Evolutionary conservation across 208 protist genomes (phyloP).

Genomic region (Vickermania spadyakhi): DNA sequence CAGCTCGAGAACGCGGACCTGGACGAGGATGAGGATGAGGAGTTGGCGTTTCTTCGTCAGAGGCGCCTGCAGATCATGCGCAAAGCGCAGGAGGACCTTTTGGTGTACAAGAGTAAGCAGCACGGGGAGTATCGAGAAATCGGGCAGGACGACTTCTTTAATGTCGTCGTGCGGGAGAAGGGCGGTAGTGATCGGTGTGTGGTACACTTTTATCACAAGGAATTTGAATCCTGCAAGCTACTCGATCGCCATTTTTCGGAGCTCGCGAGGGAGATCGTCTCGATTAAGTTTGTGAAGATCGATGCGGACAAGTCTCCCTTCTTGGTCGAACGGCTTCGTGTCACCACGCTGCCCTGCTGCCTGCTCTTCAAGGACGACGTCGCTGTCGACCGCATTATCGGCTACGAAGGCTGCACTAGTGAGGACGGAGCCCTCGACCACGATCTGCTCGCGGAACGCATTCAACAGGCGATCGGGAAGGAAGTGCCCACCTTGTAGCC

Average conservation of each 20-base stretch:
- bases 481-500: not conserved
- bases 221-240: constrained; percentile 94
- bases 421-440: constrained; percentile 81
- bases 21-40: constrained; percentile 57
- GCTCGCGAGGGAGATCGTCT: constrained; percentile 63
- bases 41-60: constrained; percentile 64
- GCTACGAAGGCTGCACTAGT: constrained; percentile 90
- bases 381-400: constrained; percentile 90
- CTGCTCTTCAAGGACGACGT: constrained; percentile 93
- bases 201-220: constrained; percentile 93
- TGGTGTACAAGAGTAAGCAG: constrained; percentile 81
- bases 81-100: constrained; percentile 40
- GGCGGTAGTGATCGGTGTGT: constrained; percentile 79
- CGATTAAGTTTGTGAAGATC: constrained; percentile 92
- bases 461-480: constrained; percentile 21
- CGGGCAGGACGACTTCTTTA: constrained; percentile 91
- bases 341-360: constrained; percentile 90
- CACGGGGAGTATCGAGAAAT: constrained; percentile 92
- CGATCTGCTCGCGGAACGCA: constrained; percentile 56
- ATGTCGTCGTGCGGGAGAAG: constrained; percentile 86
- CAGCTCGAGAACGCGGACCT: constrained; percentile 12
- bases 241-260: constrained; percentile 90
- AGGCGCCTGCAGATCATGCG: constrained; percentile 55
- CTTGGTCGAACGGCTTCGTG: constrained; percentile 87
- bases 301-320: constrained; percentile 92